Base-by-base conservation (phyloP, 345 rosid genomes). In the Cardamine chenopodiifolia region DNA sequence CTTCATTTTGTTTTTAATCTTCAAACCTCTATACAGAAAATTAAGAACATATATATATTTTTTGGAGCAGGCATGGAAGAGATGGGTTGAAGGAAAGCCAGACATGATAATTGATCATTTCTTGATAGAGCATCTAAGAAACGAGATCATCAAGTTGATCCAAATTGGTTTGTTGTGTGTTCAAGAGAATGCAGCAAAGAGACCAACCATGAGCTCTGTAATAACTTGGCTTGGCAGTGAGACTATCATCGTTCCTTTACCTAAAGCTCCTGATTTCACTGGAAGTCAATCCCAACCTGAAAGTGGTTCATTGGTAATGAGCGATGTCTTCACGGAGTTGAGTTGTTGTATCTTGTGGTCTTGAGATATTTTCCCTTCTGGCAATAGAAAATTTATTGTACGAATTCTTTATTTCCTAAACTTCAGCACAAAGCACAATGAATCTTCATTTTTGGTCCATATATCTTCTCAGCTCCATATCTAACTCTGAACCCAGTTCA, bases 81-180 rank as follows among this genome's bases (percentile, higher is more conserved):
- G 78, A 62, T 84, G 90, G 90, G 72, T 40, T 49, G 79, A 73
- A 47, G 85, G 88, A 47, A 81, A 52, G 5, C 70, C 84, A 20
- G 53, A 57, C 37, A 80, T 70, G 58, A 37, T 81, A 49, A 26
- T 73, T 17, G 90, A 86, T 78, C 85, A 75, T 9, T 8, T 49
- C 7, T 8, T 79, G 53, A 60, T 47, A 0, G 73, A 64, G 6
- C 58, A 73, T 25, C 44, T 40, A 4, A 55, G 28, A 28, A 1
- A 57, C 10, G 65, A 69, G 42, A 42, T 69, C 9, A 56, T 23
- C 2, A 69, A 56, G 55, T 28, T 69, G 54, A 69, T 83, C 13
- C 84, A 82, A 37, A 76, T 85, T 8, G 86, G 84, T 18, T 44
- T 86, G 56, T 34, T 86, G 44, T 86, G 90, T 20, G 85, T 83